These are phyloP conservation scores for Entomortierella chlamydospora DNA, from an alignment of 192 early-diverging fungal genomes.

Conservation along the genomic window DNA sequence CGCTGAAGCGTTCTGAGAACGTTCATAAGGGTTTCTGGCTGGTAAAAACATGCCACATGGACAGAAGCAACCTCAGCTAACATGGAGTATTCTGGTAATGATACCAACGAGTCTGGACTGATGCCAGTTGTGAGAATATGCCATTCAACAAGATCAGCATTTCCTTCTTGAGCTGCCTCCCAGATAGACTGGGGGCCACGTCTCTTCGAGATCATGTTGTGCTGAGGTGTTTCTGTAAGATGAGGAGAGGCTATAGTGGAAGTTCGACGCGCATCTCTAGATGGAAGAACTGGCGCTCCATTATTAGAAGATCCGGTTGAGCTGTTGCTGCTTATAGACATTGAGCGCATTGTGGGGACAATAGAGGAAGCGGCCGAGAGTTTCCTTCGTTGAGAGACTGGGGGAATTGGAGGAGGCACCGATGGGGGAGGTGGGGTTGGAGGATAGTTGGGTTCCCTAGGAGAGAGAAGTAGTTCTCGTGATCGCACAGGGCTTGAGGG, in stretches of 20 bases:
- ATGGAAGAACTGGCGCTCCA: slow-evolving; percentile 18
- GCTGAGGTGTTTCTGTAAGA: slow-evolving; percentile 20
- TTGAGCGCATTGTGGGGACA: slow-evolving; percentile 23
- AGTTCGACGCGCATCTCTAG: slow-evolving; percentile 33
- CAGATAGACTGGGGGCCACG: slow-evolving; percentile 31
- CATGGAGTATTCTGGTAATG: slow-evolving; percentile 37
- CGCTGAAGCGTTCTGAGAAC: slow-evolving; percentile 43
- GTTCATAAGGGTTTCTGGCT: slow-evolving; percentile 39
- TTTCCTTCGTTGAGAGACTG: slow-evolving; percentile 40
- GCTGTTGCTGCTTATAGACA: slow-evolving; percentile 49
- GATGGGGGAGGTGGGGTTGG: slow-evolving; percentile 35
- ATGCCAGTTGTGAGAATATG: slow-evolving; percentile 37
- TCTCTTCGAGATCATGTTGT: slow-evolving; percentile 15
- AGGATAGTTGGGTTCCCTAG: slow-evolving; percentile 44
- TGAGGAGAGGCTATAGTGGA: slow-evolving; percentile 27
- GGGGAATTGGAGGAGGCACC: slow-evolving; percentile 43
- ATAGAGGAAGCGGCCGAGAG: slow-evolving; percentile 25
- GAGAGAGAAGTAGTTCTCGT: slow-evolving; percentile 29
- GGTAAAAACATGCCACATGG: slow-evolving; percentile 46
- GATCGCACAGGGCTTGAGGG: slow-evolving; percentile 16
- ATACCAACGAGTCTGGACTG: slow-evolving; percentile 17
- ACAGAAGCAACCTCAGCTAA: slow-evolving; percentile 45
- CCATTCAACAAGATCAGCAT: slow-evolving; percentile 38
- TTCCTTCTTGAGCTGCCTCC: slow-evolving; percentile 52
- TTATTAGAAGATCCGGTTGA: slow-evolving; percentile 33